These are phyloP conservation scores for Microdochium nivale DNA, from an alignment of 2,329 filamentous ascomycete genomes.

Conservation along the genomic window DNA sequence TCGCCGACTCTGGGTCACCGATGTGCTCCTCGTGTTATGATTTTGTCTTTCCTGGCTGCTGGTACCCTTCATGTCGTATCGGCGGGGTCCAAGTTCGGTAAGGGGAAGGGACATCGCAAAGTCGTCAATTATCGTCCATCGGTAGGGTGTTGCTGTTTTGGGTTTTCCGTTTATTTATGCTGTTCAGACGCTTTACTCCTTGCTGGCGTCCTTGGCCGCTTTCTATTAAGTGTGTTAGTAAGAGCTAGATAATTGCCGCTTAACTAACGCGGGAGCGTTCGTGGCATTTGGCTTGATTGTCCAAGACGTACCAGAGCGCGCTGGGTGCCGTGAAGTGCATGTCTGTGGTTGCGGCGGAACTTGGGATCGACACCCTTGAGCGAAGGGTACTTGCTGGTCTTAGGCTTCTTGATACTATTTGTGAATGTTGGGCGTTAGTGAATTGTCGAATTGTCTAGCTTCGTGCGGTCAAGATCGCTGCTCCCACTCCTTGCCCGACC, in stretches of 20 bases:
- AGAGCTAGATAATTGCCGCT: too few species aligned
- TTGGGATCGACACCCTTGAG: slow-evolving; percentile 98
- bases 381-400: slow-evolving; percentile 97
- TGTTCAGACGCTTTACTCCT: slow-evolving; percentile 38
- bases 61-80: not conserved
- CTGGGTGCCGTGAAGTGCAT: slow-evolving; percentile 98
- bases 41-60: not conserved
- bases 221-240: slow-evolving; percentile 44
- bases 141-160: not conserved
- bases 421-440: slow-evolving; percentile 3
- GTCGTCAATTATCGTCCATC: slow-evolving; percentile 3
- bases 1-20: not conserved
- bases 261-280: not conserved
- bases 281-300: not conserved
- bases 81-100: not conserved
- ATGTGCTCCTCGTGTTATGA: slow-evolving; percentile 1
- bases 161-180: not conserved
- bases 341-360: slow-evolving; percentile 99
- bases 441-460: slow-evolving; percentile 3
- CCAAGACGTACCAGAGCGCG: slow-evolving; percentile 77
- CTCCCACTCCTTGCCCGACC: not conserved
- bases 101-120: slow-evolving; percentile 1
- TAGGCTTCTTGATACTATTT: slow-evolving; percentile 97
- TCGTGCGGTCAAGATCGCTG: not conserved
- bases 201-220: slow-evolving; percentile 95